Conservation (phyloP, 2,329 filamentous ascomycete genomes). For the Chrysoporthe deuterocubensis region DNA sequence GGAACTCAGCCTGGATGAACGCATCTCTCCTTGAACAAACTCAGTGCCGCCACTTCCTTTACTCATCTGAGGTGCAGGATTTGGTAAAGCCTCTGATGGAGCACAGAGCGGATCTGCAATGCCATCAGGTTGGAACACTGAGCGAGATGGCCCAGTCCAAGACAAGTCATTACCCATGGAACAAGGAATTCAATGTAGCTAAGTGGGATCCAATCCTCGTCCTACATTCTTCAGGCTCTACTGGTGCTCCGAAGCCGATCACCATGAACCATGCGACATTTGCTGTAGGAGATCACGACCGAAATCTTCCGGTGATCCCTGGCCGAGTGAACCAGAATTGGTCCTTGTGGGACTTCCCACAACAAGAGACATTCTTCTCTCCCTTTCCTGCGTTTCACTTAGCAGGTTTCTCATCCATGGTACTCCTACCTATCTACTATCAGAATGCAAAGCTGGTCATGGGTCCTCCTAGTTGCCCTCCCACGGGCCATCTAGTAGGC, state of each 20-base stretch:
- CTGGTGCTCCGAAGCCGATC: constrained; percentile 29
- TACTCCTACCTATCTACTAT: constrained; percentile 31
- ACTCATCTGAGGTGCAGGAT: background rate
- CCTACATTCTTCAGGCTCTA: constrained; percentile 31
- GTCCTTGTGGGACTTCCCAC: constrained; percentile 27
- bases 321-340: constrained; percentile 30
- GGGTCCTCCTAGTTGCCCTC: constrained; percentile 26
- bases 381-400: constrained; percentile 31
- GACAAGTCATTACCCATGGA: constrained; percentile 22
- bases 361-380: constrained; percentile 28
- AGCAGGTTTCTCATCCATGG: constrained; percentile 29
- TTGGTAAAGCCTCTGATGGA: constrained; percentile 11
- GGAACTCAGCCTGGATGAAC: constrained; percentile 24
- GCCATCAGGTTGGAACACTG: constrained; percentile 4
- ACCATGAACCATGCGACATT: constrained; percentile 31
- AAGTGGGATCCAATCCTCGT: constrained; percentile 30
- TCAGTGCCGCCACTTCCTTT: constrained; percentile 10
- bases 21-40: constrained; percentile 22
- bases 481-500: constrained; percentile 25
- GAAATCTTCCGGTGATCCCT: constrained; percentile 23
- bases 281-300: constrained; percentile 27
- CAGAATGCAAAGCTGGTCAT: constrained; percentile 23
- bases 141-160: constrained; percentile 18
- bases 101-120: background rate
- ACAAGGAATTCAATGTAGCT: constrained; percentile 25